phyloP scores from a whole-genome alignment of 2,329 filamentous ascomycete species.

The Helminthosporium solani region DNA sequence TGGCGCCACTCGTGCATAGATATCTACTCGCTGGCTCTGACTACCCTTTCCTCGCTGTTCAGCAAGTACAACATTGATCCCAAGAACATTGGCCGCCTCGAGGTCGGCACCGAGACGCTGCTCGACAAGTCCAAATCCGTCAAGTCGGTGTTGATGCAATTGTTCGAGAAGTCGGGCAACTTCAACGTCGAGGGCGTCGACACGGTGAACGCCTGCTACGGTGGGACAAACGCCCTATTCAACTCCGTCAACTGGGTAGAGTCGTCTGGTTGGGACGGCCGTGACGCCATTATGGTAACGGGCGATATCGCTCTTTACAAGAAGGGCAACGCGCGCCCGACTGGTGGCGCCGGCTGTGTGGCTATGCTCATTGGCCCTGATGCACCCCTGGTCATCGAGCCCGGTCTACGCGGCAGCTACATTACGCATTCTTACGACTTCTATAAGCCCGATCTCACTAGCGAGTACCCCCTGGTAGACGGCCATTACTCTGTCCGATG shows the following conservation, averaged over 20 bases:
- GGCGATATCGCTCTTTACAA: slow-evolving; percentile 58
- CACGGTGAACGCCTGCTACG: slow-evolving; percentile 57
- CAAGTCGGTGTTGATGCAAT: slow-evolving; percentile 56
- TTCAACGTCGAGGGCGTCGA: slow-evolving; percentile 56
- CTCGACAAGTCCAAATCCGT: slow-evolving; percentile 59
- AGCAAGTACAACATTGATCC: slow-evolving; percentile 56
- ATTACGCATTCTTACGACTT: slow-evolving; percentile 56
- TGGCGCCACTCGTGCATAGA: slow-evolving; percentile 35
- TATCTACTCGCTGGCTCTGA: slow-evolving; percentile 56
- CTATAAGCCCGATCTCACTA: slow-evolving; percentile 57
- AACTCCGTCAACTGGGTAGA: slow-evolving; percentile 57
- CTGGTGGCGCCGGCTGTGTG: slow-evolving; percentile 55
- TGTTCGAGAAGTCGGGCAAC: slow-evolving; percentile 54
- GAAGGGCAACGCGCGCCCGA: slow-evolving; percentile 55
- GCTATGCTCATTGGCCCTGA: slow-evolving; percentile 56
- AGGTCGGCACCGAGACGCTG: slow-evolving; percentile 56
- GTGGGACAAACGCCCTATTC: slow-evolving; percentile 57
- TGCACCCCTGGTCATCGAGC: slow-evolving; percentile 52
- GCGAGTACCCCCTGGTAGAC: slow-evolving; percentile 56
- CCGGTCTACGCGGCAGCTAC: slow-evolving; percentile 53
- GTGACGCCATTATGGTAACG: slow-evolving; percentile 54
- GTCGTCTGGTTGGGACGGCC: slow-evolving; percentile 55
- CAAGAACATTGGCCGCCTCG: slow-evolving; percentile 53
- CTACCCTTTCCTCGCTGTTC: slow-evolving; percentile 53
- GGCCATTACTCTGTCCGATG: slow-evolving; percentile 55